Base-by-base conservation (phyloP, 23 red algal genomes). In the Rhodosorus marinus region DNA sequence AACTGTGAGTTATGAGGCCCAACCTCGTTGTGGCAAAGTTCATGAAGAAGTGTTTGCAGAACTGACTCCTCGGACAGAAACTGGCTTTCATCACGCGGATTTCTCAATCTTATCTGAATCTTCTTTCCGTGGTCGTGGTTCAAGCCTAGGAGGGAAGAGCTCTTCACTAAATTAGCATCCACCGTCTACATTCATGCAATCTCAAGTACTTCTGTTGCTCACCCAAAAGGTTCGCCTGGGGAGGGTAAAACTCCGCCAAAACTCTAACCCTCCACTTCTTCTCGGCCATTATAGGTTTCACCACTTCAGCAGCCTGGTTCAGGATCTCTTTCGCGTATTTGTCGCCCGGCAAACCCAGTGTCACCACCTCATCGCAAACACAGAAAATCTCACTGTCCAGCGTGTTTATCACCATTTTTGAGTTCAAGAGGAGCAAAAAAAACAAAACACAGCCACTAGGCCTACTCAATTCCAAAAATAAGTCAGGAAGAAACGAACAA, bases 31-130 rank as follows among this genome's bases (percentile, higher is more conserved):
- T 92, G 82, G 2, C 57, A 56, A 4, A 92, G 61, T 41, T 92
- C 82, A 46, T 92, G 82, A 8, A 92, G 73, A 20, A 92, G 49
- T 35, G 82, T 92, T 24, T 56, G 54, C 41, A 92, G 66, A 26
- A 92, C 57, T 23, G 55, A 20, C 20, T 80, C 50, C 5, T 63
- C 62, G 19, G 74, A 45, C 28, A 92, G 62, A 49, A 92, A 78
- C 7, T 14, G 0, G 25, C 29, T 2, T 4, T 33, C n/a, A 27
- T 33, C 17, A 35, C 23, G 20, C 27, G 77, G 29, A 24, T 50
- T 55, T 3, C 77, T 55, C 1, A 83, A 30, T 20, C 77, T 59
- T 27, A 83, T 43, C 20, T 59, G 31, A 0, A 83, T 83, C 28
- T 36, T 17, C 46, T 57, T 30, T 5, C 77, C 77, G 5, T 59